These are phyloP conservation scores for Mycena latifolia DNA, from an alignment of 768 basidiomycete species.

Conservation along the genomic window DNA sequence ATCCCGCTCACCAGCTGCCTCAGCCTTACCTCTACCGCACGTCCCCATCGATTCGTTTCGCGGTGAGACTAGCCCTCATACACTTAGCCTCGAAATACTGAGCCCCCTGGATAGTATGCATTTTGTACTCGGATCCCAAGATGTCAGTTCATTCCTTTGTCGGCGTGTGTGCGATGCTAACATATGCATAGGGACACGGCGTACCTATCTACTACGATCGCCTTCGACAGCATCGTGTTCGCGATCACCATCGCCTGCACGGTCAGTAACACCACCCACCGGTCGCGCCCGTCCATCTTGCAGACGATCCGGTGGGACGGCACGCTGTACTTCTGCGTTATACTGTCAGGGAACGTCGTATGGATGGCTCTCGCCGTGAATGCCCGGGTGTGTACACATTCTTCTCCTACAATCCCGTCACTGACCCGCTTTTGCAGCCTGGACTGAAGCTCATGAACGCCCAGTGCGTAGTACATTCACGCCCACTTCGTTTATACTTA, in stretches of 20 bases:
- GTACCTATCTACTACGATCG: constrained; percentile 41
- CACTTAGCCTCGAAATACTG: not conserved
- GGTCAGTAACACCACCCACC: not conserved
- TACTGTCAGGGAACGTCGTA: constrained; percentile 42
- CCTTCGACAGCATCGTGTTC: constrained; percentile 45
- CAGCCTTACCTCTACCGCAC: constrained; percentile 32
- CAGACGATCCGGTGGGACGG: constrained; percentile 43
- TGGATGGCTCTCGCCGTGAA: constrained; percentile 44
- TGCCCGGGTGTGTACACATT: constrained; percentile 42
- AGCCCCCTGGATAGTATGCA: constrained; percentile 24
- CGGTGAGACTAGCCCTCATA: constrained; percentile 15
- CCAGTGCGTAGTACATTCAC: constrained; percentile 36
- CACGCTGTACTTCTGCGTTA: constrained; percentile 42
- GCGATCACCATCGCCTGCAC: constrained; percentile 38
- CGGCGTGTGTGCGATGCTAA: not conserved
- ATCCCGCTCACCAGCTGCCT: not conserved
- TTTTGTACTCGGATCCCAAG: constrained; percentile 33
- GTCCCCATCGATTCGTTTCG: constrained; percentile 35
- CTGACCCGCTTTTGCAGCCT: constrained; percentile 30
- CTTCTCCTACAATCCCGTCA: not conserved
- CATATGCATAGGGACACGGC: constrained; percentile 39
- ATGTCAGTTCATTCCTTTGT: not conserved
- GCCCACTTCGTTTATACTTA: not conserved
- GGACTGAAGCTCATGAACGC: constrained; percentile 45
- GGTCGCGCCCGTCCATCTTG: constrained; percentile 18